Evolutionary conservation across 805 yeast species (phyloP).

Genomic region (Hanseniaspora lachancei): DNA sequence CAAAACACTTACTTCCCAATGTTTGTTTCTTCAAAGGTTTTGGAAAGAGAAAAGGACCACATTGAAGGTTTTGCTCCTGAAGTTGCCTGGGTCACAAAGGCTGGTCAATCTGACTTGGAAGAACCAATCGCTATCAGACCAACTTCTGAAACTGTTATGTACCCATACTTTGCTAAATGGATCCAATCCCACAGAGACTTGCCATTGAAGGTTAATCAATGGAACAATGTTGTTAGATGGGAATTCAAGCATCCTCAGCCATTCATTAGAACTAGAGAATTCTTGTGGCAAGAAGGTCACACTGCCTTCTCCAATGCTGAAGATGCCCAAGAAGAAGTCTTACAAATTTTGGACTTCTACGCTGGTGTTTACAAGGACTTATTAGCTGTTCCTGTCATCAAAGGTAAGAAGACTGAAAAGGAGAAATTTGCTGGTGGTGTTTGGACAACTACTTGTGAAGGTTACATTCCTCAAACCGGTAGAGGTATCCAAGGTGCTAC

Average conservation of each 20-base stretch:
- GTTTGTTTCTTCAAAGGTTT: conserved; percentile 86
- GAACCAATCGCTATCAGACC: conserved; percentile 99
- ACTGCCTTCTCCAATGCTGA: conserved; percentile 83
- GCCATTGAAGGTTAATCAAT: conserved; percentile 91
- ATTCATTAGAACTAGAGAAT: conserved; percentile 94
- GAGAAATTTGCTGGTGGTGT: conserved; percentile 98
- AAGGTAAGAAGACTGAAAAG: conserved; percentile 91
- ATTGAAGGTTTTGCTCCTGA: conserved; percentile 99
- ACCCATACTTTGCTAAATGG: conserved; percentile 99
- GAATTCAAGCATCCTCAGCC: conserved; percentile 99
- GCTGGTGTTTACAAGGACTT: conserved; percentile 75
- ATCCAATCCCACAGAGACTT: conserved; percentile 95
- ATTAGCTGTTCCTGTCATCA: conserved; percentile 92
- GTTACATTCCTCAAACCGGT: conserved; percentile 94
- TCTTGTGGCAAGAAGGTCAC: conserved; percentile 99
- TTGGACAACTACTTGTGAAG: conserved; percentile 91
- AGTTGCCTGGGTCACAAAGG: conserved; percentile 98
- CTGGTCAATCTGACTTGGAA: conserved; percentile 86
- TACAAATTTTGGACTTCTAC: conserved; percentile 75
- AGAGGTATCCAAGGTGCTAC: conserved; percentile 99
- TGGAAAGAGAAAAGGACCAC: conserved; percentile 96
- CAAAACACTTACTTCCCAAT: conserved; percentile 94
- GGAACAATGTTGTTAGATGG: conserved; percentile 99
- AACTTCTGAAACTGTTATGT: conserved; percentile 98
- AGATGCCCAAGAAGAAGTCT: conserved; percentile 73